phyloP scores from a whole-genome alignment of 2,329 filamentous ascomycete species.

The Fusarium pseudocircinatum region DNA sequence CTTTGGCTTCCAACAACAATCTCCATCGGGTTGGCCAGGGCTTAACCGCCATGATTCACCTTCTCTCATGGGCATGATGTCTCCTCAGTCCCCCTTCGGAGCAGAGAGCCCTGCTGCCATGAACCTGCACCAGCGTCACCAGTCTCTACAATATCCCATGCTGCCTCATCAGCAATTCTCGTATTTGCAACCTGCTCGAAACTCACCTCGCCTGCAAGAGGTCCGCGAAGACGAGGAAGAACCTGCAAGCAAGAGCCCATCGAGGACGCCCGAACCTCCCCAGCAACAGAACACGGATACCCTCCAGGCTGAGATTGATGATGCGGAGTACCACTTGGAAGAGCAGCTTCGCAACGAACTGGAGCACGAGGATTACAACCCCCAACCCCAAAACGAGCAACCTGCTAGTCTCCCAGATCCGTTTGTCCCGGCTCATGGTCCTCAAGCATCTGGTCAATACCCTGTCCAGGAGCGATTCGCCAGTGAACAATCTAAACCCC shows the following conservation, averaged over 20 bases:
- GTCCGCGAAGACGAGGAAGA: constrained; percentile 80
- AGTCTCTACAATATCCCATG: constrained; percentile 67
- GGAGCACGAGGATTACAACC: constrained; percentile 81
- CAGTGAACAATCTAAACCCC: constrained; percentile 62
- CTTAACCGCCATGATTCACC: constrained; percentile 71
- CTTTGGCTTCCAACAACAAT: constrained; percentile 72
- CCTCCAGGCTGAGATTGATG: constrained; percentile 85
- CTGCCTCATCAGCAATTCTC: constrained; percentile 66
- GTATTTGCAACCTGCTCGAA: constrained; percentile 62
- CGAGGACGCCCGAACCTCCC: constrained; percentile 62
- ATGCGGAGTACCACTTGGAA: constrained; percentile 86
- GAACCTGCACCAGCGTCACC: constrained; percentile 64
- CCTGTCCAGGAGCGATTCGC: constrained; percentile 62
- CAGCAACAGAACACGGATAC: constrained; percentile 68
- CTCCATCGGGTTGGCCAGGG: constrained; percentile 66
- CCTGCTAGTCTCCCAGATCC: constrained; percentile 34
- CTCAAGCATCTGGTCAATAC: constrained; percentile 60
- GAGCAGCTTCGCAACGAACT: constrained; percentile 81
- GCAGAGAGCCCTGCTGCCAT: constrained; percentile 59
- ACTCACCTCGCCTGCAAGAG: constrained; percentile 73
- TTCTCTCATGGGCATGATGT: constrained; percentile 65
- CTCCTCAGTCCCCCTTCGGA: constrained; percentile 71
- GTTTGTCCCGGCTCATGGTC: constrained; percentile 49
- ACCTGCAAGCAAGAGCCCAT: constrained; percentile 58
- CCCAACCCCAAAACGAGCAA: constrained; percentile 58